A percentile compares a stretch with the other conserved stretches of the same genome.
Conservation (phyloP, 345 rosid species). For the Salix suchowensis region DNA sequence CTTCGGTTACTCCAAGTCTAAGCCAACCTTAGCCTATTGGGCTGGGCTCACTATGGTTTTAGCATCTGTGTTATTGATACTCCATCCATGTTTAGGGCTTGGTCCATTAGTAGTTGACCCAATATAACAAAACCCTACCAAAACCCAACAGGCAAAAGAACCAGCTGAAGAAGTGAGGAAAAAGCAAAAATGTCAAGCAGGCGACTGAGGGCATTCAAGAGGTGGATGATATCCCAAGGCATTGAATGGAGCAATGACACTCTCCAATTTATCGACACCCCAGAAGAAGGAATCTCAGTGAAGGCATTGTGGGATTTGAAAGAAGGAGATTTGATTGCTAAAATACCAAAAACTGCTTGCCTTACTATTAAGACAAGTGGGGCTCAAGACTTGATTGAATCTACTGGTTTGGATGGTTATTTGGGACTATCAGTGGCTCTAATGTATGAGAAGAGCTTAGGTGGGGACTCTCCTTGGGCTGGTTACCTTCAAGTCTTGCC, state of each 20-base stretch:
- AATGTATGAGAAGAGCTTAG: constrained; percentile 80
- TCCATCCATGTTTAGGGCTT: no score
- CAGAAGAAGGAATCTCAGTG: constrained; percentile 48
- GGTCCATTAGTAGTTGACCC: no score
- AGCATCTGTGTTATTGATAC: no score
- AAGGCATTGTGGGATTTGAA: constrained; percentile 50
- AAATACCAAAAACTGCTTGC: constrained; percentile 71
- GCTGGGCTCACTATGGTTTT: no score
- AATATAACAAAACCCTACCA: no score
- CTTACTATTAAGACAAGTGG: constrained; percentile 65
- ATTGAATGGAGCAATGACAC: constrained; percentile 48
- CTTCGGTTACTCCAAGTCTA: no score
- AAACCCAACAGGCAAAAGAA: no score
- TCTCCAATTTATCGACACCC: constrained; percentile 43
- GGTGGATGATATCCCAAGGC: constrained; percentile 79
- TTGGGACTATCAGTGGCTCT: constrained; percentile 70
- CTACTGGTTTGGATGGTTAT: constrained; percentile 56
- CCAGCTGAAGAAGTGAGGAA: no score
- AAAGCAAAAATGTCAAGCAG: constrained; percentile 20
- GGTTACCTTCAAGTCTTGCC: constrained; percentile 75
- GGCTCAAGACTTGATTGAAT: constrained; percentile 47
- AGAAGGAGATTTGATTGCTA: constrained; percentile 70
- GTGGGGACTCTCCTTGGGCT: constrained; percentile 65
- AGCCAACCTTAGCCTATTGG: no score
- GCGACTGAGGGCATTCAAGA: constrained; percentile 75